These are phyloP conservation scores for Sugiyamaella mastotermitis DNA, from an alignment of 805 yeast species.

Conservation along the genomic window DNA sequence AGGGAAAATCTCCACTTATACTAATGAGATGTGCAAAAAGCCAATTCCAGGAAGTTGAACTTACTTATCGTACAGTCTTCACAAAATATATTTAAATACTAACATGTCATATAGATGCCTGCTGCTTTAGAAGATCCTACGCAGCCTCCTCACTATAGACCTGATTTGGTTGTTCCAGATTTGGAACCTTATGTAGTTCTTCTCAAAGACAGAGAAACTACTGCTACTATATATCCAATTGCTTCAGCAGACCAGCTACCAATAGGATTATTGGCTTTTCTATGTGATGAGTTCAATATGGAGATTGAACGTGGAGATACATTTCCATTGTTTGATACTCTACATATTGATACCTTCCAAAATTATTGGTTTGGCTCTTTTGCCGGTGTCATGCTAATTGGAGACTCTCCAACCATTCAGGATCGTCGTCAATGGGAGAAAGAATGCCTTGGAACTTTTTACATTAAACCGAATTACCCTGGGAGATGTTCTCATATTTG, in stretches of 20 bases:
- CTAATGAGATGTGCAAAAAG: no score
- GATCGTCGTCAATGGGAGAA: constrained; percentile 79
- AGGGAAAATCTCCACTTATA: no score
- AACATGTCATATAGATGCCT: no score
- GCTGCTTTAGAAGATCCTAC: constrained; percentile 45
- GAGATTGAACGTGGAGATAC: constrained; percentile 88
- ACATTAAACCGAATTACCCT: constrained; percentile 74
- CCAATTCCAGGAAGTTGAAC: no score
- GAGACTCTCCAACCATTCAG: constrained; percentile 52
- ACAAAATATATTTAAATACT: no score
- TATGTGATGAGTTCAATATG: constrained; percentile 89
- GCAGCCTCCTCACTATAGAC: constrained; percentile 43
- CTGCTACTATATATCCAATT: constrained; percentile 89
- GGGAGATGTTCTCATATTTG: constrained; percentile 85
- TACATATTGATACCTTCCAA: constrained; percentile 70
- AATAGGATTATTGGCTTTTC: constrained; percentile 65
- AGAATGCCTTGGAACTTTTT: constrained; percentile 84
- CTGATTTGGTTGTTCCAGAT: constrained; percentile 33
- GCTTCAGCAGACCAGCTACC: constrained; percentile 65
- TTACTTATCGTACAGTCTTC: no score
- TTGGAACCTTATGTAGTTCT: constrained; percentile 69
- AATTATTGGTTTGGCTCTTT: constrained; percentile 84
- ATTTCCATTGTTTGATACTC: constrained; percentile 75
- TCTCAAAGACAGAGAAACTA: constrained; percentile 81
- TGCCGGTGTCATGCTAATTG: constrained; percentile 73